Base-by-base conservation (phyloP, 768 basidiomycete species). In the Leucocoprinus sp. region DNA sequence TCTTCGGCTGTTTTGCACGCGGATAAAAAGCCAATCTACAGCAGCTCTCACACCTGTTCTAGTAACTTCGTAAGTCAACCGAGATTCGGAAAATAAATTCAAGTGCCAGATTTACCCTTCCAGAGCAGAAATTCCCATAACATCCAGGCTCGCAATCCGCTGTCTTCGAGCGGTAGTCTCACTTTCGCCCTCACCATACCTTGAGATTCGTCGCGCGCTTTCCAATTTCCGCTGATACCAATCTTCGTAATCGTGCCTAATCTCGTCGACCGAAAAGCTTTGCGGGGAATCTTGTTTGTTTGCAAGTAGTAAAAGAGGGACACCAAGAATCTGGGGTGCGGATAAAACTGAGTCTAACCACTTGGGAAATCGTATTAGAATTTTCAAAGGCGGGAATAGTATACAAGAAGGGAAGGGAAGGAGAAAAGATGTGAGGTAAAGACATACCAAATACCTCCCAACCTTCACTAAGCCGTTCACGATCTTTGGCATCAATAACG, bases 371-470 rank as follows among this genome's bases (percentile, higher is more conserved):
- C 36, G 44, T 31, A 41, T 45, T 47, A 46, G 45, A 12, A 12
- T 18, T 9, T 36, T 19, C 21, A 14, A 8, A n/a, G 22, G 12
- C 17, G 12, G 23, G 9, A 21, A 15, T 33, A 34, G 19, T 47
- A 40, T 24, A 21, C 33, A 15, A 19, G 19, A 17, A 39, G 33
- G 15, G 37, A 5, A 8, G 37, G 26, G 18, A 23, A 14, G 29
- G 26, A 7, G 23, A 35, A 11, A 39, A 15, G 36, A 31, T 12
- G 36, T 36, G 34, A 42, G 18, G 33, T 29, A 23, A 33, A 31
- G 41, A 64, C 87, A 47, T 63, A 96, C 95, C 93, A 55, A 99
- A 98, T 6, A 92, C 93, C 52, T 91, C 87, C 95, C 95, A 98
- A 12, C 91, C 90, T 70, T 98, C 96, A 38, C 82, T 77, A 21